Base-by-base conservation (phyloP, 2,329 filamentous ascomycete species). In the Talaromyces marneffei region DNA sequence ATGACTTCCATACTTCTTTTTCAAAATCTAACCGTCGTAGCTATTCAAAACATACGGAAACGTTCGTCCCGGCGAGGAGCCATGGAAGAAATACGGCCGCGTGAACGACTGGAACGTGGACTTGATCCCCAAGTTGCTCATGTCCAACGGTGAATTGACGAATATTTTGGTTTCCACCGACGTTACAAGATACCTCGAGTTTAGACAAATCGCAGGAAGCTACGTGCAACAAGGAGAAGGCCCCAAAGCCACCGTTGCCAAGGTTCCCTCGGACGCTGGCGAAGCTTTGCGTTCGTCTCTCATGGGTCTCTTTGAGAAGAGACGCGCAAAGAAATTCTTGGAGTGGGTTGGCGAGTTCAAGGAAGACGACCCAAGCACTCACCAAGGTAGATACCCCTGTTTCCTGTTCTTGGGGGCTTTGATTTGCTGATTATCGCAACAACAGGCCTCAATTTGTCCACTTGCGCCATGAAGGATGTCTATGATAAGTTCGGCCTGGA, bases 71-170 rank as follows among this genome's bases (percentile, higher is more conserved):
- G 90, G 89, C 69, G 88, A 92, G 73, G 90, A 97, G 82, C 92
- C 93, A 67, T 97, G 94, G 94, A 93, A 95, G 83, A 92, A 96
- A 79, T 97, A 97, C 77, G 93, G 93, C 70, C 89, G 94, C 63
- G 83, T 87, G 75, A 97, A 97, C 80, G 93, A 97, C 84, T 99
- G 94, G 94, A 97, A 97, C 83, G 95, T 99, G 78, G 95, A 99
- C 75, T 85, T 99, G 64, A 92, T 99, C 54, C 93, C 94, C 68
- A 99, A 99, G 84, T 88, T 99, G 72, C 86, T 99, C 77, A 97
- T 99, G 92, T 92, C 93, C 63, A 96, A 95, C 66, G 94, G 94
- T 77, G 93, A 99, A 81, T 83, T 99, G 74, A 97, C 93, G 76
- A 97, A 97, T 80, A 97, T 99, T 73, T 87, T 99, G 74, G 92